Evolutionary conservation across 352 stramenopile genomes (phyloP), one percentile per base, ranked within the genome.

Genomic region (Phytophthora tentaculata): DNA sequence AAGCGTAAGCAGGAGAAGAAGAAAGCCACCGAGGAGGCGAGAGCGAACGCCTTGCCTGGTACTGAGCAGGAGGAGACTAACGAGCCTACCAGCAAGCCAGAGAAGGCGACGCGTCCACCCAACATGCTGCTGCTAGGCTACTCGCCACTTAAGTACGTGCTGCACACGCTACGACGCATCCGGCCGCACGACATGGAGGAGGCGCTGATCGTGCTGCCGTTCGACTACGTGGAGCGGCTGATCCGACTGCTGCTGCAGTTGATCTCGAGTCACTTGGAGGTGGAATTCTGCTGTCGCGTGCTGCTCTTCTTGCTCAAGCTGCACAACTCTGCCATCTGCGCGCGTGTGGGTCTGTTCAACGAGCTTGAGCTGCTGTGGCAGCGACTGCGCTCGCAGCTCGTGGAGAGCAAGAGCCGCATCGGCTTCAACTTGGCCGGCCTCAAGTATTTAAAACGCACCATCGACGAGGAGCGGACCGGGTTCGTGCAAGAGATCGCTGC

Each of bases 121-220:
- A 99, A 99, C 79, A 95, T 97, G 63, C 68, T 98, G 67, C 77
- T 99, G 49, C 83, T 99, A 29, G 94, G 94, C 12, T 97, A 98
- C 81, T 89, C 97, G 32, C 96, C 98, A 24, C 74, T 96, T 17
- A 89, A 95, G 63, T 99, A 99, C 78, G 76, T 99, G 17, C 80
- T 99, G 32, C 91, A 97, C 79, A 93, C 96, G 56, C 76, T 99
- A 43, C 94, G 86, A 16, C 81, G 86, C 26, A 93, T 99, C 63
- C 97, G 95, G 53, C 87, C 90, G 47, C 84, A 96, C 51, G 97
- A 99, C 61, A 89, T 99, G 71, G 97, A 99, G 73, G 95, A 99
- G 66, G 97, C 96, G 32, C 77, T 99, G 41, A 91, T 99, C 54
- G 89, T 99, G 54, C 80, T 99, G 35, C 95, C 98, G n/a, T 93